A percentile compares a stretch with the other conserved stretches of the same genome.
Evolutionary conservation across 192 early-diverging fungal species (phyloP).

Genomic region (Backusella mclennaniae): DNA sequence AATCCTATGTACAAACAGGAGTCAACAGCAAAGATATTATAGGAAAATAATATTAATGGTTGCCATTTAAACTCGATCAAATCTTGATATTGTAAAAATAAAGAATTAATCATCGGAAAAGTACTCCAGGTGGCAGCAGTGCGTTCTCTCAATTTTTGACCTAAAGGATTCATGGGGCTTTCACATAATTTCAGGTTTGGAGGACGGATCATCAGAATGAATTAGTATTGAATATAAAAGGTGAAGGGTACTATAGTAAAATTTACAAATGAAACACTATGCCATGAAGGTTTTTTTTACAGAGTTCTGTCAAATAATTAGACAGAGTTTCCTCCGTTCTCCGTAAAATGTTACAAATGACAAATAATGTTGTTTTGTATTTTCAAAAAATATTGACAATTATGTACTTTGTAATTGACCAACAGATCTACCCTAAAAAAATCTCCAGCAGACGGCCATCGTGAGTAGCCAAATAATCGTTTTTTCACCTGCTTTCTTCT

Average conservation of each 20-base stretch:
- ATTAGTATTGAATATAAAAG: constrained; percentile 9
- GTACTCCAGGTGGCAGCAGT: constrained; percentile 2
- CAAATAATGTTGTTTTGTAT: too few relatives aligned
- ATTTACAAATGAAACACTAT: constrained; percentile 8
- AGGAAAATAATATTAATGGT: neutral
- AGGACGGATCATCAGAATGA: neutral
- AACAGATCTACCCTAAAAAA: neutral
- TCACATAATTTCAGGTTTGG: neutral
- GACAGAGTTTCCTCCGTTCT: too few relatives aligned
- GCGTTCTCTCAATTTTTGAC: neutral
- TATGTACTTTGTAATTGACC: too few relatives aligned
- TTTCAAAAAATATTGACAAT: too few relatives aligned
- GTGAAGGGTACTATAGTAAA: constrained; percentile 1
- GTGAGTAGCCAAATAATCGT: neutral
- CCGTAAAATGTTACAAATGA: too few relatives aligned
- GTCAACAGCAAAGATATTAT: neutral
- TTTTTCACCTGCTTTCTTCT: neutral
- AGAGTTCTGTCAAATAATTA: too few relatives aligned
- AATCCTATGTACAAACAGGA: neutral
- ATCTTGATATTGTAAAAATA: constrained; percentile 5
- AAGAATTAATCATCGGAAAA: neutral
- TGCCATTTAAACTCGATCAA: neutral
- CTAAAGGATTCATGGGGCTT: neutral
- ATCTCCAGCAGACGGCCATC: neutral
- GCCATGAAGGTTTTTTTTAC: neutral